Base-by-base conservation (phyloP, 2,329 filamentous ascomycete species). In the Verticillium isaacii region DNA sequence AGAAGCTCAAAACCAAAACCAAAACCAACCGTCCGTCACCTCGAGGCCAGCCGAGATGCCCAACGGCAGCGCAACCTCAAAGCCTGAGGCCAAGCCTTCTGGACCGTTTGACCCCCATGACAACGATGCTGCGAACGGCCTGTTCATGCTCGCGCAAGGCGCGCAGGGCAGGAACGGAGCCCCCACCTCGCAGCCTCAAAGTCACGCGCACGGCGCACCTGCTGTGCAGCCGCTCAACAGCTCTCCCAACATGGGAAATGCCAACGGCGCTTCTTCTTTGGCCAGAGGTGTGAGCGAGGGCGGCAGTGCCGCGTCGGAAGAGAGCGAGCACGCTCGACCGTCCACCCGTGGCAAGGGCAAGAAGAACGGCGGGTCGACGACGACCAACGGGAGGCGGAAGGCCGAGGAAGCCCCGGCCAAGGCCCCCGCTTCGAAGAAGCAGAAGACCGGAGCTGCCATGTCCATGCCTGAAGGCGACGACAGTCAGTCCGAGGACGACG, bases 81-180 rank as follows among this genome's bases (percentile, higher is more conserved):
- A 87, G 74, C 58, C 77, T 7, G 80, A 85, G 67, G 62, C 75
- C 15, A 86, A 82, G 68, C 77, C 82, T 12, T 72, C 80, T 1
- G 89, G 91, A 60, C 85, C 89, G 5, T 96, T 93, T 71, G 90
- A 93, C 62, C 91, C 93, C 52, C 92, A 96, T 75, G 94, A 97
- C 60, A 96, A 94, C 69, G 94, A 97, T 77, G 95, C 94, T 54
- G 95, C 94, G 59, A 98, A 97, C 73, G 93, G 95, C 34, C 82
- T 99, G 1, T 96, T 92, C 69, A 89, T 97, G 85, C 82, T 99
- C 62, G 93, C 95, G 1, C 89, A 92, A 70, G 87, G 88, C 62
- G 93, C 95, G 1, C 89, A 92, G 71, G 87, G 88, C 83, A 89
- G 72, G 76, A 88, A 79, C 81, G 85, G 77, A 77, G 82, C 73